Evolutionary conservation across 2,329 filamentous ascomycete genomes (phyloP).

Genomic region (Ceratocystis papillata): DNA sequence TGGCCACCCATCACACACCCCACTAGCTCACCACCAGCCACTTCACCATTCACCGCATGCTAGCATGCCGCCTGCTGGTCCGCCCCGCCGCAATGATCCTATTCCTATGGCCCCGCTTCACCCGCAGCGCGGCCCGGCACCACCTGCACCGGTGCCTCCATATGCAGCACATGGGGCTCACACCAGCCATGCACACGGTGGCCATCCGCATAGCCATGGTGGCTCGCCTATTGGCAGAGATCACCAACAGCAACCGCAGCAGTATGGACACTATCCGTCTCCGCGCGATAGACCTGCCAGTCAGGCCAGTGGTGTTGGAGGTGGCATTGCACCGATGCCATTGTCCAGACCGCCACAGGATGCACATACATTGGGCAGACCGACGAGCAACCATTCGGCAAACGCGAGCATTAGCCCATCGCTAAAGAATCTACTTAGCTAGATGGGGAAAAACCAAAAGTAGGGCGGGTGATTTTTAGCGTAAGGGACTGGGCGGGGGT

Average conservation of each 20-base stretch:
- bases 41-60: constrained; percentile 19
- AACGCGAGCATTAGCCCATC: constrained; percentile 64
- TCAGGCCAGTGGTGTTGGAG: background rate
- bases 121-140: constrained; percentile 10
- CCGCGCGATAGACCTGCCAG: constrained; percentile 13
- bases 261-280: constrained; percentile 26
- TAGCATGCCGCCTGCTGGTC: constrained; percentile 10
- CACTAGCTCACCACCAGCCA: constrained; percentile 1
- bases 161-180: background rate
- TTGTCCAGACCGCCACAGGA: constrained; percentile 30
- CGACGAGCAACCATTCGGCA: constrained; percentile 40
- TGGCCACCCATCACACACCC: constrained; percentile 5
- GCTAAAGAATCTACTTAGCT: constrained; percentile 61
- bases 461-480: background rate
- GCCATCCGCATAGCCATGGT: background rate
- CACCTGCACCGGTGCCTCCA: background rate
- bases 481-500: no score
- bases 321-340: background rate
- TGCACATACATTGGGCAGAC: constrained; percentile 33
- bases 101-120: constrained; percentile 15
- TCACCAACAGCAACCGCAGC: background rate
- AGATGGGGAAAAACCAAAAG: constrained; percentile 26
- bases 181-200: background rate
- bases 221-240: constrained; percentile 18
- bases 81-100: constrained; percentile 15